Evolutionary conservation across 495 filamentous ascomycete species (phyloP), one percentile per base, ranked within the genome.

Genomic region (Aspergillus wentii): DNA sequence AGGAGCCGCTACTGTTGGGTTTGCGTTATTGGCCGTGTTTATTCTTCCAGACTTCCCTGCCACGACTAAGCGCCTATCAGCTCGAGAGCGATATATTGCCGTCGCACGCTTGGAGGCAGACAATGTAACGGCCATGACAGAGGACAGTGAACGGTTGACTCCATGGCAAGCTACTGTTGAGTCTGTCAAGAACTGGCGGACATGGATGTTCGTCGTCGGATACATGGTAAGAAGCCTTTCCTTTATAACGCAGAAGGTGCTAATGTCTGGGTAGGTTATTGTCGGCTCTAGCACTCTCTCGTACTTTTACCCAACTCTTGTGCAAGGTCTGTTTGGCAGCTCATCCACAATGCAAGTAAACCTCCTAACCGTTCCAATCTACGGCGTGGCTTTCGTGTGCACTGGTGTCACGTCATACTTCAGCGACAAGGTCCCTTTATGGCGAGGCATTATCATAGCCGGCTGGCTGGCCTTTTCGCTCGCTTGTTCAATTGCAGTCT

Each of bases 251-350:
- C 10, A 29, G 4, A 29, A 13, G 14, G 11, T 13, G 26, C 11
- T 5, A 15, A 6, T 20, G 1, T 32, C 17, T 33, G 3, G 11
- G 17, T 14, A 57, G 53, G 46, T 50, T 6, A 58, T 61, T 46
- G 51, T 64, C 22, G 68, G 71, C 15, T 62, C 62, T 17, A 59
- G 59, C 5, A 68, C 66, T 2, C 56, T 73, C 6, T 59, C 64
- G 5, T 76, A 76, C 39, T 78, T 75, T 51, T 73, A 72, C 42
- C 72, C 72, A 5, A 72, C 72, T 2, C 48, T 76, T 8, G 64
- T 73, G 16, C 52, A 62, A 22, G 64, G 62, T 3, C 46, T 76
- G 10, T 52, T 57, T 5, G 69, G 70, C 4, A 66, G 70, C 43
- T 55, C 62, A 4, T 61, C 62, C 5, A 56, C 57, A 10, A 58